Conservation (phyloP, 176 grass and related monocot species). For the Musa beccarii region DNA sequence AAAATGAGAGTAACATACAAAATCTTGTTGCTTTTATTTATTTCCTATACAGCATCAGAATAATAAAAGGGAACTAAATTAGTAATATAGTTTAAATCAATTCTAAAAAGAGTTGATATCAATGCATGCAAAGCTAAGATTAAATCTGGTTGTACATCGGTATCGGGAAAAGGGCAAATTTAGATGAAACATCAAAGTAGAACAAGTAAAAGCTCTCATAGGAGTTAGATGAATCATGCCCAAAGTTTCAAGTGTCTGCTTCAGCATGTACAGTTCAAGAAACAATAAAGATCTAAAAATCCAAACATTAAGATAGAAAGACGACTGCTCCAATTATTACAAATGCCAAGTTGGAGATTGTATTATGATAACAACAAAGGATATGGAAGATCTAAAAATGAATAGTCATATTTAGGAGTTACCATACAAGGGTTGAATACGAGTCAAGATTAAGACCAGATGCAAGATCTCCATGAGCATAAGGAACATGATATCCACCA, state of each 20-base stretch:
- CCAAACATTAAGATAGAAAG: background rate
- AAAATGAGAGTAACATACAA: background rate
- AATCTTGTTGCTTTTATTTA: background rate
- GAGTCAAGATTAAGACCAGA: conserved; percentile 83
- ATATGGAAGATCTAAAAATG: background rate
- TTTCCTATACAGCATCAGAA: too few species aligned
- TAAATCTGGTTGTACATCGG: too few species aligned
- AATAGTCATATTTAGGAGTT: background rate
- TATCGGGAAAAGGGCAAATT: background rate
- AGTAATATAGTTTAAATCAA: background rate
- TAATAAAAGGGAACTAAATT: background rate
- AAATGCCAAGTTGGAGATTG: conserved; percentile 10
- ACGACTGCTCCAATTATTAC: background rate
- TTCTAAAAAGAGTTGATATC: background rate
- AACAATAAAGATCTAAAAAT: background rate
- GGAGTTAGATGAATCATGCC: background rate
- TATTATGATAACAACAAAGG: background rate
- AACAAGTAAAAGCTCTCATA: background rate
- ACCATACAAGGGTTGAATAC: conserved; percentile 66
- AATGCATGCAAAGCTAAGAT: background rate
- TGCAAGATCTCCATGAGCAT: conserved; percentile 80
- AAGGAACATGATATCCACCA: conserved; percentile 97
- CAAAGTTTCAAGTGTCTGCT: background rate
- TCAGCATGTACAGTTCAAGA: background rate
- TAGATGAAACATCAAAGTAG: background rate